Percentiles rank a stretch among this genome's conserved stretches.
phyloP scores from a whole-genome alignment of 116 monocot genomes.

The Trichopus zeylanicus region DNA sequence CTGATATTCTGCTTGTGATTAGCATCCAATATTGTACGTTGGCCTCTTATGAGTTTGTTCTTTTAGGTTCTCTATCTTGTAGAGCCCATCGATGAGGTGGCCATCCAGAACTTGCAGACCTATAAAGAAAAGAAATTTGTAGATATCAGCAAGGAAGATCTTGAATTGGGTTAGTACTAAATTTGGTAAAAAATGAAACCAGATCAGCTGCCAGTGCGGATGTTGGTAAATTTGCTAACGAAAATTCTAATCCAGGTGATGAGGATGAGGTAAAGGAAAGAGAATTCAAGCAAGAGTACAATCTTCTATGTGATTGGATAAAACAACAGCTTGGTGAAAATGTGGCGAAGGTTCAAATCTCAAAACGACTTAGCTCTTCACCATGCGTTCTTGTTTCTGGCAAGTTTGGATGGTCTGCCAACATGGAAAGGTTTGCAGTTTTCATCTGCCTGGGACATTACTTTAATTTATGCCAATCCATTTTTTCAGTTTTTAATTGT shows the following conservation, averaged over 20 bases:
- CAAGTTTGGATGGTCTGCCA: slow-evolving; percentile 98
- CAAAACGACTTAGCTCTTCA: slow-evolving; percentile 85
- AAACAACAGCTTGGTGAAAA: slow-evolving; percentile 95
- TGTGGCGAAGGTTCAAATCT: slow-evolving; percentile 92
- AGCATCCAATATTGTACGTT: no score
- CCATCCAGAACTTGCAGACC: slow-evolving; percentile 88
- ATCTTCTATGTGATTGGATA: slow-evolving; percentile 90
- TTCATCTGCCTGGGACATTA: no score
- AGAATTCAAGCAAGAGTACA: slow-evolving; percentile 76
- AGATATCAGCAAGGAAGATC: slow-evolving; percentile 97
- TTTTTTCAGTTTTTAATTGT: no score
- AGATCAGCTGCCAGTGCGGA: not conserved
- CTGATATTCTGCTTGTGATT: no score
- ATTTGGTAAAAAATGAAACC: not conserved
- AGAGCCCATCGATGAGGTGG: slow-evolving; percentile 99
- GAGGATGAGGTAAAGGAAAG: slow-evolving; percentile 86
- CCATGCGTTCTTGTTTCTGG: slow-evolving; percentile 98
- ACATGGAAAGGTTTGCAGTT: slow-evolving; percentile 99
- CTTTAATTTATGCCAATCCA: no score
- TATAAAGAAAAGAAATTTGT: slow-evolving; percentile 99
- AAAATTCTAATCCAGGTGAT: slow-evolving; percentile 41
- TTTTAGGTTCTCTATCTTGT: slow-evolving; percentile 88
- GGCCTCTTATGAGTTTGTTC: not conserved
- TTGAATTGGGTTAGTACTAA: slow-evolving; percentile 69
- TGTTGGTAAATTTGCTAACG: not conserved